Evolutionary conservation across 495 filamentous ascomycete genomes (phyloP), one percentile per base, ranked within the genome.

Genomic region (Lophiotrema nucula): DNA sequence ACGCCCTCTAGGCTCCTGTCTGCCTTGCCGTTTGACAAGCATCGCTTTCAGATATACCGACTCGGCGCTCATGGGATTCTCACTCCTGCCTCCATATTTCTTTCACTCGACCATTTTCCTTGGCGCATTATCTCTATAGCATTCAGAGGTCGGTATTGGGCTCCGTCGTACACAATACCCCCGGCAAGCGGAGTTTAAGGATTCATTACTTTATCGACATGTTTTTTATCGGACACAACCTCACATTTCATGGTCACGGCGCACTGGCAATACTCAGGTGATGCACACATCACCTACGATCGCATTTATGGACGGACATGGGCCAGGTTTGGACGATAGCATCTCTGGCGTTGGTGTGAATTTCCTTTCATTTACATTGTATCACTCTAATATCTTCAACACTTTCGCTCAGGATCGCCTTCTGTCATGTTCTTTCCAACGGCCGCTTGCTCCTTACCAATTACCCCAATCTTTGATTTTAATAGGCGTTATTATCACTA

Each of bases 121-220:
- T 38, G 6, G 46, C 37, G 58, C 52, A 33, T 51, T 25, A 21
- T 25, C 39, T 37, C 16, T 3, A 21, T 19, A 42, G 15, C 49
- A 42, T 48, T 42, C 31, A 60, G 42, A 22, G 49, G 43, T 42
- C 57, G 50, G 57, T 27, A 52, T 24, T 38, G 46, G 51, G 44
- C 49, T 33, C 33, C 51, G 46, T 37, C 46, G 35, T 51, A 44
- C 42, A 56, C 58, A 62, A 62, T 62, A 62, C 58, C 58, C 58
- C 45, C 2, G 58, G 49, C 35, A 54, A 22, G 46, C 53, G 58
- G 58, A 45, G 58, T 62, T 62, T 35, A 37, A 56, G 49, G 57
- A 15, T 51, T 24, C 21, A 27, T 52, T 51, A 13, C 35, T 53
- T 49, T 23, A 53, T 50, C 46, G 45, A 24, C 44, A 38, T 25